Evolutionary conservation across 768 basidiomycete species (phyloP).

Genomic region (Calvatia gigantea): DNA sequence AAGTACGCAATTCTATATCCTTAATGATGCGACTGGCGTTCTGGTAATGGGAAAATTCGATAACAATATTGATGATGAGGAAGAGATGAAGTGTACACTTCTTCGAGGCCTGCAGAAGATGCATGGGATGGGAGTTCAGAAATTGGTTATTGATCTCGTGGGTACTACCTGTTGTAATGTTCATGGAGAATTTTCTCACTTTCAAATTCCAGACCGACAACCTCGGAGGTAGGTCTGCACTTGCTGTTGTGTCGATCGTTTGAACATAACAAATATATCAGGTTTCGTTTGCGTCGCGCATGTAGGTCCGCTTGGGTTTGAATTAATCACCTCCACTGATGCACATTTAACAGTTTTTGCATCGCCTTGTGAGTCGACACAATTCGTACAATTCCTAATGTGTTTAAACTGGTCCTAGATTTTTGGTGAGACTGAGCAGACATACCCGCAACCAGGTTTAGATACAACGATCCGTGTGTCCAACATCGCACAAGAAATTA

Average conservation of each 20-base stretch:
- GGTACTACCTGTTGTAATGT: slow-evolving; percentile 21
- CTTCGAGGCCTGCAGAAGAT: slow-evolving; percentile 44
- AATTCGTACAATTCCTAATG: slow-evolving; percentile 1
- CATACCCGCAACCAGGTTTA: slow-evolving; percentile 52
- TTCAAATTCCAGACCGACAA: slow-evolving; percentile 37
- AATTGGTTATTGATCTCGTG: slow-evolving; percentile 58
- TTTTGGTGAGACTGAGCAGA: slow-evolving; percentile 46
- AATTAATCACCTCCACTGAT: slow-evolving; percentile 7
- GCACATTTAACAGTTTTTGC: slow-evolving; percentile 47
- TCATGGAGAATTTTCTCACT: no score
- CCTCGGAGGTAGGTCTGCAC: slow-evolving; percentile 26
- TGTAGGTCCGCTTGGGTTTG: slow-evolving; percentile 29
- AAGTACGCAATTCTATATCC: slow-evolving; percentile 52
- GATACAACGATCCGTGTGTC: slow-evolving; percentile 49
- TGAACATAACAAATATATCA: neutral
- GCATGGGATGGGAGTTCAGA: slow-evolving; percentile 45
- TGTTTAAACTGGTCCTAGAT: slow-evolving; percentile 29
- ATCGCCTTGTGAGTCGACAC: slow-evolving; percentile 34
- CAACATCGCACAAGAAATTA: slow-evolving; percentile 47
- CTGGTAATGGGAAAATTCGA: slow-evolving; percentile 55
- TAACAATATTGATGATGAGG: neutral
- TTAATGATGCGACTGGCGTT: slow-evolving; percentile 49
- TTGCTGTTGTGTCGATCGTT: neutral
- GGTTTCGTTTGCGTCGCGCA: slow-evolving; percentile 60
- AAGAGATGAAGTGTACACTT: slow-evolving; percentile 38